Evolutionary conservation across 768 basidiomycete species (phyloP), one percentile per base, ranked within the genome.

Genomic region (Leccinum broughii): DNA sequence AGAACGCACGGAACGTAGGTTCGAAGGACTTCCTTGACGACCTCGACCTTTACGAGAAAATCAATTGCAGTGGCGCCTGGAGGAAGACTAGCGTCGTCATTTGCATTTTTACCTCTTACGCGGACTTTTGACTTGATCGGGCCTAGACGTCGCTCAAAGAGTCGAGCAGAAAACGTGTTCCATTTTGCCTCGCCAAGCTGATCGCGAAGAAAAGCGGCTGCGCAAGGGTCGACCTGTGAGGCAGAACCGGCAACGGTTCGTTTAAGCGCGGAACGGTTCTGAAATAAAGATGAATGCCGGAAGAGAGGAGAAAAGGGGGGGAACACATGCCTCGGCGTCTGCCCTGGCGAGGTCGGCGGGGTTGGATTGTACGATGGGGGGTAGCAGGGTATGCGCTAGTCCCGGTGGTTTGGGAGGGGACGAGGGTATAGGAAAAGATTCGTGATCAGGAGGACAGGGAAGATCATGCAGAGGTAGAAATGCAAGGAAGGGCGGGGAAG

Each of bases 21-120:
- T 61, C 80, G 72, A 51, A 81, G 64, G 26, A 80, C 77, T 66
- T 81, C 78, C 59, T 81, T 81, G 65, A 81, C 81, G 20, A 82
- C 76, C 64, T 81, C 80, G 49, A 82, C 81, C 70, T 81, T 81
- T 72, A 81, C 77, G 57, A 81, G 78, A 66, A 81, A 83, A 59
- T 82, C 81, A 52, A 83, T 76, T 48, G 77, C 81, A 48, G 76
- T 77, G 54, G 80, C 80, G 28, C 78, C 77, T 14, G 72, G 71
- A 8, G 61, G 62, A 4, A 68, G 69, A 54, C 57, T 61, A 39
- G 68, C 46, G 24, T 75, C 69, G 50, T 73, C 73, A 58, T 62
- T 67, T n/a, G 65, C 10, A 28, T 64, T 65, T 65, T 76, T 74
- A 34, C 56, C 60, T 67, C 70, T 74, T 51, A 64, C 61, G 35